Evolutionary conservation across 768 basidiomycete genomes (phyloP), one percentile per base, ranked within the genome.

Genomic region (Boletus subcaerulescens): DNA sequence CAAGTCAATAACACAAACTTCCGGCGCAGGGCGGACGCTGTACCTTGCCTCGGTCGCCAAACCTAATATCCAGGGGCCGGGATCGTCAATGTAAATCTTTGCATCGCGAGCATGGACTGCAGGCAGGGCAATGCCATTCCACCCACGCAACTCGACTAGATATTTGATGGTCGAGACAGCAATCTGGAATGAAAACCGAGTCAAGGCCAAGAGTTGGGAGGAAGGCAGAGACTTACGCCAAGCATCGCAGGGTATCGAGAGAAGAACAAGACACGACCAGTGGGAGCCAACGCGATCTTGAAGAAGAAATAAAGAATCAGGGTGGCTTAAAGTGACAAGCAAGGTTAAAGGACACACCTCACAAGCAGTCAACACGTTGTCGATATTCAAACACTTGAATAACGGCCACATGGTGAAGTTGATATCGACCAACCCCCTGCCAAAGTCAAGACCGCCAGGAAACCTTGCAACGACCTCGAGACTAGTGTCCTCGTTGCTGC

Each of bases 361-460:
- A 65, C 92, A 93, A 53, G 92, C 87, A 8, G 91, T 93, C 56
- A 98, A 74, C 57, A 98, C 89, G 62, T 96, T 94, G 68, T 97
- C 95, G 52, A 96, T 84, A 63, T 93, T 93, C 56, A 98, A 72
- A 55, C 88, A 89, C 68, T 93, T 89, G 79, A 98, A 97, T 47
- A 98, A 67, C 2, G 95, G 95, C 93, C 93, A 98, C 83, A 97
- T 91, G 38, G 93, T 93, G 66, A 95, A 94, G 71, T 96, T 95
- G 66, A 93, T 91, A 60, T 95, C 92, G 33, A 95, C 90, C 45
- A 96, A 76, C 1, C 93, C 93, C 41, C 86, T 82, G 26, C 93
- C 92, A 64, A 96, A 94, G 71, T 96, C 93, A 43, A 96, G 80
- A 18, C 91, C 91, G n/a, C 93, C 93, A 26, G 91, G 91, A 75